Conservation (phyloP, 352 stramenopile genomes). For the Globisporangium echinulatum region DNA sequence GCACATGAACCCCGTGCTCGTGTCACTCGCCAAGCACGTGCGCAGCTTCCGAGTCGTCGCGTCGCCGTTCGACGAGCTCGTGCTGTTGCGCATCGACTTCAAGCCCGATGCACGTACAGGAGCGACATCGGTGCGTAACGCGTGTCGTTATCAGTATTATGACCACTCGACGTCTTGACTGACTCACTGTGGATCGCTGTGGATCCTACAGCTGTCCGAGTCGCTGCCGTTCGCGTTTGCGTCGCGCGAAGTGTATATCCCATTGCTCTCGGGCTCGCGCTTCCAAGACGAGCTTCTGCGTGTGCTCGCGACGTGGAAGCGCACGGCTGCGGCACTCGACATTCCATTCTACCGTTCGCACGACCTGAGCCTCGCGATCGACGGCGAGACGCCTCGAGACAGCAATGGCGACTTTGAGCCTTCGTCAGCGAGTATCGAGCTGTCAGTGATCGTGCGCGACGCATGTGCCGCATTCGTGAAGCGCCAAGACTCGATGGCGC, state of each 20-base stretch:
- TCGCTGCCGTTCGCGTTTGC: conserved; percentile 28
- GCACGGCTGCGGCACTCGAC: conserved; percentile 26
- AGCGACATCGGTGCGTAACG: conserved; percentile 19
- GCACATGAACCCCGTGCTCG: conserved; percentile 48
- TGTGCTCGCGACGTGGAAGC: conserved; percentile 50
- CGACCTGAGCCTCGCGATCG: conserved; percentile 28
- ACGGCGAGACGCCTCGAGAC: conserved; percentile 37
- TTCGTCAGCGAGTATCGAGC: not conserved
- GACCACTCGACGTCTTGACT: not conserved
- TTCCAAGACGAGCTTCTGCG: conserved; percentile 63
- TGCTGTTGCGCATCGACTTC: conserved; percentile 51
- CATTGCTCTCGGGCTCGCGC: conserved; percentile 48
- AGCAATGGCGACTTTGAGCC: not conserved
- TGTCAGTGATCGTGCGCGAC: conserved; percentile 14
- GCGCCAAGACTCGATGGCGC: conserved; percentile 5
- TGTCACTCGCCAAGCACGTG: conserved; percentile 59
- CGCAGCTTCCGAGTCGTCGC: conserved; percentile 38
- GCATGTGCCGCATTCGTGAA: conserved; percentile 21
- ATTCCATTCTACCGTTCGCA: conserved; percentile 53
- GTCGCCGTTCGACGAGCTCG: conserved; percentile 54
- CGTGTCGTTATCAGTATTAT: not conserved
- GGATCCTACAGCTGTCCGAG: conserved; percentile 21
- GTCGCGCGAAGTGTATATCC: conserved; percentile 32
- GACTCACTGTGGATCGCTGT: not conserved
- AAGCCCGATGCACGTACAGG: conserved; percentile 21